phyloP scores from a whole-genome alignment of 2,329 filamentous ascomycete species.

The Emmonsiellopsis sp. region DNA sequence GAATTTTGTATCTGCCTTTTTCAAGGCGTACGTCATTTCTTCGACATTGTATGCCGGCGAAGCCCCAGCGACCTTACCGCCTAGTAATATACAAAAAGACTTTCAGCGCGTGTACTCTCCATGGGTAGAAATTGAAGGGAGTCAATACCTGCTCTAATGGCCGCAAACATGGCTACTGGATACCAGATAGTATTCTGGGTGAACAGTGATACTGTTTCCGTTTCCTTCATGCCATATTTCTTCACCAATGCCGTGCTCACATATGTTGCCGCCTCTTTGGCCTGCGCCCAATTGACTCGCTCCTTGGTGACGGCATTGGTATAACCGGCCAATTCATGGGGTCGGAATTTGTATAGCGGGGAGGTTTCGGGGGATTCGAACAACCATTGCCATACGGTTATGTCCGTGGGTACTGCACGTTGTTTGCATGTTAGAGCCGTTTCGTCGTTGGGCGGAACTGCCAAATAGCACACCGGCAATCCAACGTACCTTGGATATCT shows the following conservation, averaged over 20 bases:
- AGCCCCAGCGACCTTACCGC: slow-evolving; percentile 49
- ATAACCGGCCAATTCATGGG: slow-evolving; percentile 39
- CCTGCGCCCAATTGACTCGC: slow-evolving; percentile 45
- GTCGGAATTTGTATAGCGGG: slow-evolving; percentile 31
- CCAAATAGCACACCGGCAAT: not conserved
- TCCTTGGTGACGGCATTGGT: slow-evolving; percentile 49
- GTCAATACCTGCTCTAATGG: slow-evolving; percentile 33
- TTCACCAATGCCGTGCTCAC: slow-evolving; percentile 50
- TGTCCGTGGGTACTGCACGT: slow-evolving; percentile 39
- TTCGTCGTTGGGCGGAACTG: not conserved
- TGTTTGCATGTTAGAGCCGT: not conserved
- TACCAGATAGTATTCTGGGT: slow-evolving; percentile 56
- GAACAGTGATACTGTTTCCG: slow-evolving; percentile 49
- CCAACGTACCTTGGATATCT: not conserved
- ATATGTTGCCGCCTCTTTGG: slow-evolving; percentile 46
- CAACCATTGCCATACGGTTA: slow-evolving; percentile 52
- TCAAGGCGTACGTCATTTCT: slow-evolving; percentile 54
- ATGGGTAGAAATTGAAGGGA: not conserved
- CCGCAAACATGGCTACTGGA: slow-evolving; percentile 49
- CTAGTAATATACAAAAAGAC: not conserved
- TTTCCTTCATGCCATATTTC: slow-evolving; percentile 42
- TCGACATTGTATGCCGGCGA: slow-evolving; percentile 56
- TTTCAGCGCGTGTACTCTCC: not conserved
- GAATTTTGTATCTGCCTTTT: slow-evolving; percentile 46
- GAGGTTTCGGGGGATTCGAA: slow-evolving; percentile 45